A percentile compares a stretch with the other conserved stretches of the same genome.
Evolutionary conservation across 345 rosid species (phyloP).

Genomic region (Adansonia digitata): DNA sequence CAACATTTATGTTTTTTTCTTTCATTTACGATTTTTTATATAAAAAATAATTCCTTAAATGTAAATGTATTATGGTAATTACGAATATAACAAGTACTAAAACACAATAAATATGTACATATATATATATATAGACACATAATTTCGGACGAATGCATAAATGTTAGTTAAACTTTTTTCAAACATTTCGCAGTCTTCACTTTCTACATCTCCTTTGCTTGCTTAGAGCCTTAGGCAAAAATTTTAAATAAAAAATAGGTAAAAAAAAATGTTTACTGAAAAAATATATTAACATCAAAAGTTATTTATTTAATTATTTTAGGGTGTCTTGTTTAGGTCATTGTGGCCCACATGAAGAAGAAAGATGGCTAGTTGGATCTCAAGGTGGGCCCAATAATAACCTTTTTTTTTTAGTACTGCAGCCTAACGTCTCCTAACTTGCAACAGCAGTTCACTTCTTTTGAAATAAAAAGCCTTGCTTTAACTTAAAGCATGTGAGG

Average conservation of each 20-base stretch:
- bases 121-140: too few relatives aligned
- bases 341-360: neutral
- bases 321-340: neutral
- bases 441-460: slow-evolving; percentile 25
- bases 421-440: slow-evolving; percentile 27
- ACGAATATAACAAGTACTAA: neutral
- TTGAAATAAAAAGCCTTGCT: slow-evolving; percentile 30
- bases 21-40: too few relatives aligned
- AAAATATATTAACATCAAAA: too few relatives aligned
- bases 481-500: slow-evolving; percentile 35
- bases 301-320: neutral
- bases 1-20: too few relatives aligned
- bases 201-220: too few relatives aligned
- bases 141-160: too few relatives aligned
- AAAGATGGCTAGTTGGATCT: slow-evolving; percentile 18
- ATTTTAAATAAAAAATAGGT: neutral
- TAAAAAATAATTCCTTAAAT: neutral
- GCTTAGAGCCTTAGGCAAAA: neutral
- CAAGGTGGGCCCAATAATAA: too few relatives aligned
- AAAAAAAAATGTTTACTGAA: too few relatives aligned
- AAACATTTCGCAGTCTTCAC: too few relatives aligned
- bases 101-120: too few relatives aligned
- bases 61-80: neutral
- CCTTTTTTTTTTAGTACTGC: too few relatives aligned
- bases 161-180: too few relatives aligned